Evolutionary conservation across 352 stramenopile species (phyloP).

Genomic region (Phytophthora fragariae): DNA sequence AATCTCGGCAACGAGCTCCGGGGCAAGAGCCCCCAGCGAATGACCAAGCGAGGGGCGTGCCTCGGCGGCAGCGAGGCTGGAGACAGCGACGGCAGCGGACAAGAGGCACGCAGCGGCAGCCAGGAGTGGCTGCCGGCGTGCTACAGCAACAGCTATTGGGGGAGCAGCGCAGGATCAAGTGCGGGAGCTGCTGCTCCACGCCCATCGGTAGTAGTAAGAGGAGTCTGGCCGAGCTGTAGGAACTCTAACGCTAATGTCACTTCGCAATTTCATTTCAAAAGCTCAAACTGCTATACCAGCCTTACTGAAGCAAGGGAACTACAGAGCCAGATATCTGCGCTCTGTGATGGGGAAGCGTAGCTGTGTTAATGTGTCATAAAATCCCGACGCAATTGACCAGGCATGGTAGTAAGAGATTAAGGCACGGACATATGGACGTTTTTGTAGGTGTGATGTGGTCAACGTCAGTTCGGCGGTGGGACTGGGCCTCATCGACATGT

Average conservation of each 20-base stretch:
- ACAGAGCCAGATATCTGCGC: no score
- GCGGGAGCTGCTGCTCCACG: neutral
- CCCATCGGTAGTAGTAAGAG: neutral
- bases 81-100: neutral
- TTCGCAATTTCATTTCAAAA: slow-evolving; percentile 1
- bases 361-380: no score
- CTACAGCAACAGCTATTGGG: neutral
- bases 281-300: neutral
- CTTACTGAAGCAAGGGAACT: no score
- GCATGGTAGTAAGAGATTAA: no score
- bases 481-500: no score
- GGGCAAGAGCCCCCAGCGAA: neutral
- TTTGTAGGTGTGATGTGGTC: no score
- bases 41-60: neutral
- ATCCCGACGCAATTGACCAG: no score
- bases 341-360: no score
- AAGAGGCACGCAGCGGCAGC: neutral
- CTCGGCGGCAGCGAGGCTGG: neutral
- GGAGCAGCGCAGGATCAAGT: neutral
- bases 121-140: no score
- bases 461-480: no score
- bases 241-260: slow-evolving; percentile 4
- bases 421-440: no score
- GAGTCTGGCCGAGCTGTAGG: neutral
- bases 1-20: neutral